phyloP scores from a whole-genome alignment of 1,284 basidiomycete species.

The Sporisorium exsertum region DNA sequence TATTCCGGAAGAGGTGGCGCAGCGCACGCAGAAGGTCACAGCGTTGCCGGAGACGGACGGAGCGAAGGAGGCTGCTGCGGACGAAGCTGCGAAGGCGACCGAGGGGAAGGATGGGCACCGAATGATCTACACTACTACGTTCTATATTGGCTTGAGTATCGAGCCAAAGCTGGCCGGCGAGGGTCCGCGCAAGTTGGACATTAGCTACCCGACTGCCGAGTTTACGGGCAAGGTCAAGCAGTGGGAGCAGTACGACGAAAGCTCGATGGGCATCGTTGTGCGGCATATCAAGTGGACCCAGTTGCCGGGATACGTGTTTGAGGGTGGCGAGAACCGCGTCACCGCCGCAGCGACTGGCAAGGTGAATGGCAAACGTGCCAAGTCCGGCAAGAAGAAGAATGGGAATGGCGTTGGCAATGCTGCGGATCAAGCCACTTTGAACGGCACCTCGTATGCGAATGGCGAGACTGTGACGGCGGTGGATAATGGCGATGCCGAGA shows the following conservation, averaged over 20 bases:
- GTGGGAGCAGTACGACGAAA: slow-evolving; percentile 95
- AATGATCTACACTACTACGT: slow-evolving; percentile 89
- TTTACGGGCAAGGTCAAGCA: slow-evolving; percentile 94
- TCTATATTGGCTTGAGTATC: slow-evolving; percentile 94
- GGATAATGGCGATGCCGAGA: slow-evolving; percentile 35
- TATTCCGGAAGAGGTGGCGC: slow-evolving; percentile 63
- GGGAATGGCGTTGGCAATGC: slow-evolving; percentile 11
- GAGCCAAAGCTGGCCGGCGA: slow-evolving; percentile 79
- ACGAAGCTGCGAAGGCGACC: slow-evolving; percentile 53
- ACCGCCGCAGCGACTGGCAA: slow-evolving; percentile 75
- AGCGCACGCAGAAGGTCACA: slow-evolving; percentile 57
- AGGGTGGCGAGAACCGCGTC: slow-evolving; percentile 73
- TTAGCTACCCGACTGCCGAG: slow-evolving; percentile 94
- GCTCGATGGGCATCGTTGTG: slow-evolving; percentile 92
- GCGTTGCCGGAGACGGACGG: slow-evolving; percentile 57
- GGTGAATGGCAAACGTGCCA: slow-evolving; percentile 80
- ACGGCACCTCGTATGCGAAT: slow-evolving; percentile 11
- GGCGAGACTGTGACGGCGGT: slow-evolving; percentile 21
- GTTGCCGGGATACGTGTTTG: slow-evolving; percentile 84
- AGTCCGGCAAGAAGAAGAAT: slow-evolving; percentile 75
- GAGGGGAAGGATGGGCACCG: slow-evolving; percentile 73
- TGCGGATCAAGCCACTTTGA: slow-evolving; percentile 6
- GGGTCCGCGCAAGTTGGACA: slow-evolving; percentile 81
- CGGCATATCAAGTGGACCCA: slow-evolving; percentile 91
- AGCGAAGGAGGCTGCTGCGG: slow-evolving; percentile 50